These are phyloP conservation scores for Candida xyloterini DNA, from an alignment of 805 yeast species.

Conservation along the genomic window DNA sequence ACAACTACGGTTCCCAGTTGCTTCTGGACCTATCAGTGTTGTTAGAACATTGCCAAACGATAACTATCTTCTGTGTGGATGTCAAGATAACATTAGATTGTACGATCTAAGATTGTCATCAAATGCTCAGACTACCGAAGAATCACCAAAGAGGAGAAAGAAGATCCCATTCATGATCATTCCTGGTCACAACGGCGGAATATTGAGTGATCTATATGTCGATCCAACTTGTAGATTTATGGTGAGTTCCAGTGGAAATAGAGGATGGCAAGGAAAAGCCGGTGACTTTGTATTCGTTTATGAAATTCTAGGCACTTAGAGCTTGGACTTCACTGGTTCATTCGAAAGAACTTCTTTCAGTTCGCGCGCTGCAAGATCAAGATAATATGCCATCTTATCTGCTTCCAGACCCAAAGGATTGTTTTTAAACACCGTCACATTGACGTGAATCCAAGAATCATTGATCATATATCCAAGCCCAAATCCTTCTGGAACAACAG, in stretches of 20 bases:
- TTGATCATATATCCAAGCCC: constrained; percentile 94
- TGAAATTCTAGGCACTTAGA: constrained; percentile 54
- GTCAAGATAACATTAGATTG: constrained; percentile 82
- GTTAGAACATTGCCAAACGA: constrained; percentile 78
- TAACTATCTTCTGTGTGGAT: constrained; percentile 79
- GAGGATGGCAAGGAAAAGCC: constrained; percentile 89
- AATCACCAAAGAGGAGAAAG: constrained; percentile 27
- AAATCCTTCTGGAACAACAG: constrained; percentile 89
- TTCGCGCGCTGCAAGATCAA: constrained; percentile 79
- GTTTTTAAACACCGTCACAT: constrained; percentile 71
- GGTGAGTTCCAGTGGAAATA: constrained; percentile 88
- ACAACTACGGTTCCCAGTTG: constrained; percentile 70
- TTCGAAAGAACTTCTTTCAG: constrained; percentile 57
- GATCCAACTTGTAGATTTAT: constrained; percentile 87
- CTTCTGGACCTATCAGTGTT: constrained; percentile 87
- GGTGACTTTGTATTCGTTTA: constrained; percentile 82
- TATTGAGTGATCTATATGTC: constrained; percentile 68
- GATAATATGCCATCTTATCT: constrained; percentile 58
- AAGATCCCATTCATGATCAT: constrained; percentile 81
- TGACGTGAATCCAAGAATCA: constrained; percentile 79
- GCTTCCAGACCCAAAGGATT: constrained; percentile 55
- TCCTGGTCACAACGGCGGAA: constrained; percentile 97
- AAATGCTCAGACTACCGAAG: constrained; percentile 12
- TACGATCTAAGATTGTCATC: constrained; percentile 59
- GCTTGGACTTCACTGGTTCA: constrained; percentile 26